phyloP scores from a whole-genome alignment of 2,329 filamentous ascomycete genomes.

The Daldinia sp. region DNA sequence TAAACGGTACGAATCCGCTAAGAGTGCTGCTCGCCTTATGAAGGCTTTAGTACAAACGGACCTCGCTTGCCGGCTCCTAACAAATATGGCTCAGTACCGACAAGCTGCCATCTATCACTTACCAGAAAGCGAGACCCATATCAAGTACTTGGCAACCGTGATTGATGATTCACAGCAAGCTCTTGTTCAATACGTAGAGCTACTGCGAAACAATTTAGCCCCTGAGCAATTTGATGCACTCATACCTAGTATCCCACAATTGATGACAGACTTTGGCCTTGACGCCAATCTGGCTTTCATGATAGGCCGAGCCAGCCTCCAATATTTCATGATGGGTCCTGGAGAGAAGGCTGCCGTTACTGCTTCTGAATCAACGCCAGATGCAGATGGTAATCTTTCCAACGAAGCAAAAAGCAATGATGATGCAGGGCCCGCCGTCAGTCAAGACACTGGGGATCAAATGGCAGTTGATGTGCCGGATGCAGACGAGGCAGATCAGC shows the following conservation, averaged over 20 bases:
- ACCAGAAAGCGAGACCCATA: slow-evolving; percentile 78
- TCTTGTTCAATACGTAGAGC: slow-evolving; percentile 87
- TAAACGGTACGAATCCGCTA: slow-evolving; percentile 79
- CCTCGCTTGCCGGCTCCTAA: slow-evolving; percentile 84
- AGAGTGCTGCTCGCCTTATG: slow-evolving; percentile 83
- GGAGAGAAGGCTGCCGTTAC: slow-evolving; percentile 51
- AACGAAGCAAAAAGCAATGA: slow-evolving; percentile 59
- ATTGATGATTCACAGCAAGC: slow-evolving; percentile 91
- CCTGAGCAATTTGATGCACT: slow-evolving; percentile 80
- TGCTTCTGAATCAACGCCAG: slow-evolving; percentile 50
- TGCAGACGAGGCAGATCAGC: slow-evolving; percentile 40
- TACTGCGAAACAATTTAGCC: slow-evolving; percentile 83
- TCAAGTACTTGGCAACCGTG: slow-evolving; percentile 89
- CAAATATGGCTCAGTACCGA: slow-evolving; percentile 90
- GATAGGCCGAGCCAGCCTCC: slow-evolving; percentile 80
- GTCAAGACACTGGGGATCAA: slow-evolving; percentile 48
- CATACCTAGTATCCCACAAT: slow-evolving; percentile 78
- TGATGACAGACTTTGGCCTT: slow-evolving; percentile 84
- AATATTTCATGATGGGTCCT: slow-evolving; percentile 68
- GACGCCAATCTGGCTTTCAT: slow-evolving; percentile 86
- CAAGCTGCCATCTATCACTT: slow-evolving; percentile 85
- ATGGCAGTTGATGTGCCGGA: slow-evolving; percentile 51
- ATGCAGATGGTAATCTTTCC: slow-evolving; percentile 69
- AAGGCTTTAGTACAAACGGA: slow-evolving; percentile 81
- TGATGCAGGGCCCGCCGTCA: slow-evolving; percentile 38